Base-by-base conservation (phyloP, 306 rosid genomes). In the Quercus berberidifolia region DNA sequence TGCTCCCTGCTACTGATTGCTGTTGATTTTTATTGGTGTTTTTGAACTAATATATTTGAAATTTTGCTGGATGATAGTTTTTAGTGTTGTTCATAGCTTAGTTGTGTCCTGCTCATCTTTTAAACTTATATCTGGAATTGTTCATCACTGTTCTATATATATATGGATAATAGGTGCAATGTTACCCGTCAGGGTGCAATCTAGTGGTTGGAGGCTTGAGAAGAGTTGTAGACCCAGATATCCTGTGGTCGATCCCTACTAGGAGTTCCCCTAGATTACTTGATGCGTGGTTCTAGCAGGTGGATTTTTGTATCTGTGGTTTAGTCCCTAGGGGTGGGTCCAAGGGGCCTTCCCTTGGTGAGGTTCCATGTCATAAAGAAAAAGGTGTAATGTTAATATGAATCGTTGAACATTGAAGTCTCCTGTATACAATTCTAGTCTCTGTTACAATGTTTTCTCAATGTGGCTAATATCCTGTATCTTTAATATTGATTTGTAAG, bases 401-500 rank as follows among this genome's bases (percentile, higher is more conserved):
- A 62, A 74, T 76, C 23, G 57, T 81, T 28, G 52, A 57, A 33
- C 25, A 18, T 15, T 31, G 33, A 31, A 33, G 71, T 46, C 41
- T 67, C 15, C 71, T 17, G 15, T 28, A 67, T 28, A 33, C 35
- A 33, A 6, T 67, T 67, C 51, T 13, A 6, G 51, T 33, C 23
- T 67, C 51, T 67, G 49, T 67, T 67, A 31, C 20, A 31, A 31
- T 71, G 31, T 75, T 52, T 26, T 65, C 81, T 57, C 49, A 73
- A 56, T 52, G 52, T 74, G 81, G 54, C 43, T n/a, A 46, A 73
- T 74, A 56, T 59, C 74, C 18, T 72, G 59, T 38, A 73, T 55
- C 65, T 73, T 73, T 9, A 35, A 73, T 30, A 31, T 28, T 23
- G 55, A 73, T 51, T 73, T 9, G 30, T 73, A 28, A 20, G 55